Evolutionary conservation across 2,329 filamentous ascomycete species (phyloP).

Genomic region (Paraphaeosphaeria minitans): DNA sequence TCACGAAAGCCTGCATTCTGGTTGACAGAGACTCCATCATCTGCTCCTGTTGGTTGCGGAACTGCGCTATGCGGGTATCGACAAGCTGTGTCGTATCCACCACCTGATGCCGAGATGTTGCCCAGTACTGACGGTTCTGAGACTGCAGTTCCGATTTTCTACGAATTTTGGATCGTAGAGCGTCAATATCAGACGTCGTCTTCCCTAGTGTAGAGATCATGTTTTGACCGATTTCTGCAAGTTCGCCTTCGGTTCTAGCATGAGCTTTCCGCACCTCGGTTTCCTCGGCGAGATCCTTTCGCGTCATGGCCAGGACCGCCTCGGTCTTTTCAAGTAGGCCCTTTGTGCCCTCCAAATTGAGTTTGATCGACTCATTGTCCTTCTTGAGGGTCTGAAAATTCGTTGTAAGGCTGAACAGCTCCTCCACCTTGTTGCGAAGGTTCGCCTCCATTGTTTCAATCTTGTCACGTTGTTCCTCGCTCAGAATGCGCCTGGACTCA

Average conservation of each 20-base stretch:
- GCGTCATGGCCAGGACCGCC: conserved; percentile 77
- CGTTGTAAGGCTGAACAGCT: conserved; percentile 83
- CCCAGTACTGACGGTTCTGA: conserved; percentile 80
- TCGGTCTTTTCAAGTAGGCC: conserved; percentile 86
- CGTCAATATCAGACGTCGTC: conserved; percentile 80
- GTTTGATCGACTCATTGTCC: conserved; percentile 79
- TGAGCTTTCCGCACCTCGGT: conserved; percentile 80
- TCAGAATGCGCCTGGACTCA: conserved; percentile 87
- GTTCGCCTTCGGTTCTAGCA: conserved; percentile 78
- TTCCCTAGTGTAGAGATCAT: conserved; percentile 78
- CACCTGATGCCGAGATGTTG: conserved; percentile 75
- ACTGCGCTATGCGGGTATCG: conserved; percentile 73
- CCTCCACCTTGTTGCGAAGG: conserved; percentile 89
- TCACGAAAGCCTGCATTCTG: conserved; percentile 78
- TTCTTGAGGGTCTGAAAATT: conserved; percentile 88
- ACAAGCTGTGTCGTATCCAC: conserved; percentile 76
- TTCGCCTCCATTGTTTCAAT: conserved; percentile 92
- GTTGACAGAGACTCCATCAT: conserved; percentile 70
- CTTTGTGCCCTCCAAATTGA: conserved; percentile 77
- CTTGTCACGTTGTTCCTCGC: conserved; percentile 89
- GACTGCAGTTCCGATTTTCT: conserved; percentile 83
- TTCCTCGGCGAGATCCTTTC: conserved; percentile 78
- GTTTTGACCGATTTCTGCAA: conserved; percentile 73
- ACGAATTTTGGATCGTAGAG: conserved; percentile 83
- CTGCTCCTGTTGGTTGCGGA: conserved; percentile 73